A percentile compares a stretch with the other conserved stretches of the same genome.
Conservation (phyloP, 129 eudicot species). For the Pulicaria dysenterica region DNA sequence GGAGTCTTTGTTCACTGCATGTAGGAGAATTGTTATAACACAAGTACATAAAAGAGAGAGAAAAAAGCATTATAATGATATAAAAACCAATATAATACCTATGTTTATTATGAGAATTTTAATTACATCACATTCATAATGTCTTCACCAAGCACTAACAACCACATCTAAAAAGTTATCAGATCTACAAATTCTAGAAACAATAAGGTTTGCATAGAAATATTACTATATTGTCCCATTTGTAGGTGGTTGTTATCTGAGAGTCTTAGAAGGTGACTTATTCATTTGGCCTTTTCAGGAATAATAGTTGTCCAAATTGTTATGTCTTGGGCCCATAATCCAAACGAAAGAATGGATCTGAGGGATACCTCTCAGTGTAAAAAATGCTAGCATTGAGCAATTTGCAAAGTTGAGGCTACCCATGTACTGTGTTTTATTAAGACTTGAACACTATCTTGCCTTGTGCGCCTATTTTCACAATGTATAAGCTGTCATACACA, state of each 20-base stretch:
- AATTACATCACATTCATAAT: not conserved
- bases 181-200: not conserved
- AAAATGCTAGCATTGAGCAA: not conserved
- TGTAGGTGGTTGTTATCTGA: too few species aligned
- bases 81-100: not conserved
- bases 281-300: not conserved
- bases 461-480: not conserved
- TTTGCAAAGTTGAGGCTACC: not conserved
- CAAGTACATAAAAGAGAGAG: not conserved
- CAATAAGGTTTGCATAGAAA: not conserved
- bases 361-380: not conserved
- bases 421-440: not conserved
- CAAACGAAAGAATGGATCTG: not conserved
- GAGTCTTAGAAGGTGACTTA: too few species aligned
- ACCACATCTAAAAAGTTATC: not conserved
- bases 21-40: not conserved
- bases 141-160: not conserved
- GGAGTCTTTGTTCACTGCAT: constrained; percentile 9
- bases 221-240: too few species aligned
- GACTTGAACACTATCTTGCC: not conserved
- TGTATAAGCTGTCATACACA: not conserved
- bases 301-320: not conserved
- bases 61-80: not conserved
- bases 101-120: not conserved
- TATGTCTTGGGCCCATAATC: not conserved